Conservation (phyloP, 306 rosid species). For the Morella rubra region DNA sequence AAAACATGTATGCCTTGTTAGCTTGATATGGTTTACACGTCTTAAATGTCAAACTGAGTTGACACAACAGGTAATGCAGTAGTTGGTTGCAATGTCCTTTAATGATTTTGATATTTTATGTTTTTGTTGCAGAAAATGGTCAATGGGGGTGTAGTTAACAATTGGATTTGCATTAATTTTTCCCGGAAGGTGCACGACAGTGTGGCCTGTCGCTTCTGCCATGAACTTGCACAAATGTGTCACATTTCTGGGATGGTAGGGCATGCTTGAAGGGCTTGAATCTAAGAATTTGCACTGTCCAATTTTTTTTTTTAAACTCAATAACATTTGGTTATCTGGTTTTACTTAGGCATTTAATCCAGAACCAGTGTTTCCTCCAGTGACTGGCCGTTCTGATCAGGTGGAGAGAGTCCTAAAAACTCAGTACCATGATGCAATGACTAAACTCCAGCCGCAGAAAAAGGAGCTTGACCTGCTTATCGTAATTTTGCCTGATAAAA, state of each 20-base stretch:
- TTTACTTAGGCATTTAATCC: constrained; percentile 59
- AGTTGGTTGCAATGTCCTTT: neutral
- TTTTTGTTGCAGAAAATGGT: constrained; percentile 89
- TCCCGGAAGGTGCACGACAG: constrained; percentile 78
- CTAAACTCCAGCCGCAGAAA: constrained; percentile 42
- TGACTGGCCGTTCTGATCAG: constrained; percentile 77
- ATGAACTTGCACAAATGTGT: constrained; percentile 91
- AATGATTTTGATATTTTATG: neutral
- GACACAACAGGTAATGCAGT: no score
- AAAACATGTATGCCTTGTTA: no score
- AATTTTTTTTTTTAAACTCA: neutral
- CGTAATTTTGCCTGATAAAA: constrained; percentile 88
- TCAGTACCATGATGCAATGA: constrained; percentile 74
- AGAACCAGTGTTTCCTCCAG: constrained; percentile 71
- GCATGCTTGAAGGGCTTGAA: no score
- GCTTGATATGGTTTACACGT: no score
- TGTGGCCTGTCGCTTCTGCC: constrained; percentile 71
- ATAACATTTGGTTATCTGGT: neutral
- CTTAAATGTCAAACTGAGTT: no score
- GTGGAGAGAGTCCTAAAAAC: constrained; percentile 81
- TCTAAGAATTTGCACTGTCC: neutral
- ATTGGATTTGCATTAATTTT: constrained; percentile 90
- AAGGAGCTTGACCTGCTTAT: constrained; percentile 87
- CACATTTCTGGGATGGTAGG: constrained; percentile 88
- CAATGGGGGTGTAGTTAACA: constrained; percentile 81